Base-by-base conservation (phyloP, 139 green algal species). In the Limnomonas spitsbergensis region DNA sequence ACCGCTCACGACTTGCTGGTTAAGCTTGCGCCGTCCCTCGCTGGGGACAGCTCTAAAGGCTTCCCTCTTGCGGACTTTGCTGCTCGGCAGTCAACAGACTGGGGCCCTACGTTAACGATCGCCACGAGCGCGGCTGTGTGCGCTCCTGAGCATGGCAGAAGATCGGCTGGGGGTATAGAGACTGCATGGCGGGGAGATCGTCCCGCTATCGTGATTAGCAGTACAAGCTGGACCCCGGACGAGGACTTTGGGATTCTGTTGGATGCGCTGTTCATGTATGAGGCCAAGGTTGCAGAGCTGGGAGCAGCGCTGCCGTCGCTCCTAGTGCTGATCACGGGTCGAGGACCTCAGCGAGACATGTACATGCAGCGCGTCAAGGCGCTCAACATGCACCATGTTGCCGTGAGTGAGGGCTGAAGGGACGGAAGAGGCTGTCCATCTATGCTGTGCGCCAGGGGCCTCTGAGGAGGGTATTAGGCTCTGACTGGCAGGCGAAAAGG, bases 161-260 rank as follows among this genome's bases (percentile, higher is more conserved):
- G n/a, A n/a, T n/a, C n/a, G n/a, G n/a, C n/a, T n/a, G n/a, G n/a
- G n/a, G n/a, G n/a, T n/a, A n/a, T n/a, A n/a, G n/a, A n/a, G n/a
- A 61, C 47, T 61, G 4, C 24, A 27, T 83, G 76, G 81, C 75
- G 88, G n/a, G 20, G 40, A 0, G 81, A 89, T 53, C 85, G 93
- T 26, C 94, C 95, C 0, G 93, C 89, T 6, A 6, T 99, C 1
- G 80, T 98, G 2, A 89, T 99, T 47, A 97, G 87, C 85, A 95
- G 90, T 89, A 99, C 96, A 20, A 97, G 91, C 80, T 99, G 95
- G 95, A 99, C 96, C 0, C 85, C 91, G 0, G 96, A 99, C 74
- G 96, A 99, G 81, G 96, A 99, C 85, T 98, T 99, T 85, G 86
- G 81, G 14, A 83, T 98, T 14, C 88, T 99, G 66, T 76, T 99